Base-by-base conservation (phyloP, 305 asterid genomes). In the Rubia balearica region DNA sequence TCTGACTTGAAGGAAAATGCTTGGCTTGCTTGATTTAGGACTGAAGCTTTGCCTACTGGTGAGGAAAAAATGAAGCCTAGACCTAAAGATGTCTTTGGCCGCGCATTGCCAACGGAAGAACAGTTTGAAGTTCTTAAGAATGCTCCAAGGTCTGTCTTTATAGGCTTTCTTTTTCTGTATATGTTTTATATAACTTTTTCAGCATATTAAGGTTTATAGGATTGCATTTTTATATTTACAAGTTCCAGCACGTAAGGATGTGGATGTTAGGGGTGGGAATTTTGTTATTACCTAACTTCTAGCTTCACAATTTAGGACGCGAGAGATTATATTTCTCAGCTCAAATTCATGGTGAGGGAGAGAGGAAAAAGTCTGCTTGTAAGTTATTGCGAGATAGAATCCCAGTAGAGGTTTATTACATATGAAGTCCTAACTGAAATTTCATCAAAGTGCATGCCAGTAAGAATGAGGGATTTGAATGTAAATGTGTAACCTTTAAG, bases 51-150 rank as follows among this genome's bases (percentile, higher is more conserved):
- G 75, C 87, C 85, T 45, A 65, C 81, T 68, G 83, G 27, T 60
- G 82, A 79, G 66, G 96, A 87, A 78, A 88, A 87, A 80, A 94
- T 83, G 89, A 94, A 89, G 81, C 74, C 81, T 40, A 83, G 89
- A 77, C 90, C 91, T 5, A 94, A 88, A 82, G 99, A 94, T 84
- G 86, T 90, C 61, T 94, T 83, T 81, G 99, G 99, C 3, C 97
- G 94, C 65, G 79, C 87, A 75, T 79, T 94, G 80, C 99, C 99
- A 10, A 94, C 99, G 22, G 99, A 87, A 81, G 98, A 91, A 79
- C 91, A 94, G 79, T 94, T 94, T 79, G 98, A 94, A 75, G 93
- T 86, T 82, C 97, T 94, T 49, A 94, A 91, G 82, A 89, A 94
- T 81, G 99, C 98, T 69, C 99, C 99, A 71, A 88, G 81, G 99